Conservation (phyloP, 768 basidiomycete genomes). For the Pleurotus ostreatus region DNA sequence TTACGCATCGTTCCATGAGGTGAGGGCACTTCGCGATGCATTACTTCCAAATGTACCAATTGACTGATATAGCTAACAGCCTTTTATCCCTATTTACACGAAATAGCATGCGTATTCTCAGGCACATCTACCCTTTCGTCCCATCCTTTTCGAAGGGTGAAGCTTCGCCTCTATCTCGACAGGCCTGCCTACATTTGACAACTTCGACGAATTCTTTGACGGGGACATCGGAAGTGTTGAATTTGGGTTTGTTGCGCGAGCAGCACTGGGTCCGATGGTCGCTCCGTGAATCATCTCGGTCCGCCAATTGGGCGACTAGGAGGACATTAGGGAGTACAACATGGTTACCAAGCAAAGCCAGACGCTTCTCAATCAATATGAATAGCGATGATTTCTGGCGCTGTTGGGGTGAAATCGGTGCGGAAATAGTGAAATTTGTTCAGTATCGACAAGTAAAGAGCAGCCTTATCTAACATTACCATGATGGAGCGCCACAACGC, state of each 20-base stretch:
- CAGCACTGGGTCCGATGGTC: background rate
- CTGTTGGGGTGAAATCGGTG: too few relatives aligned
- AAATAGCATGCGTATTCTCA: conserved; percentile 49
- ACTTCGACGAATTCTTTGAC: conserved; percentile 38
- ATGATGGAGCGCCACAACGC: too few relatives aligned
- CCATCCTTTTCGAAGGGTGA: conserved; percentile 49
- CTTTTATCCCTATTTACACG: background rate
- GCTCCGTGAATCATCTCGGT: background rate
- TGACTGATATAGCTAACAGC: conserved; percentile 24
- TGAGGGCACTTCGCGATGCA: background rate
- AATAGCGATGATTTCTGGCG: too few relatives aligned
- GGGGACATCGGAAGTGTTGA: conserved; percentile 28
- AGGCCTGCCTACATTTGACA: conserved; percentile 63
- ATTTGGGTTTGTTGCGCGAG: background rate
- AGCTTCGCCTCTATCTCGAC: conserved; percentile 73
- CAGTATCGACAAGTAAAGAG: too few relatives aligned
- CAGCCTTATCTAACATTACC: too few relatives aligned
- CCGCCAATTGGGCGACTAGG: background rate
- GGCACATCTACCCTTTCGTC: conserved; percentile 69
- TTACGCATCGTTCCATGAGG: conserved; percentile 10
- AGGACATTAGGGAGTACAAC: background rate
- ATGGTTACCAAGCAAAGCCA: too few relatives aligned
- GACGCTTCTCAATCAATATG: too few relatives aligned
- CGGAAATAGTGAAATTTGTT: too few relatives aligned
- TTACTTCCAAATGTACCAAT: conserved; percentile 23